Evolutionary conservation across 352 stramenopile genomes (phyloP).

Genomic region (Globisporangium radiosum): DNA sequence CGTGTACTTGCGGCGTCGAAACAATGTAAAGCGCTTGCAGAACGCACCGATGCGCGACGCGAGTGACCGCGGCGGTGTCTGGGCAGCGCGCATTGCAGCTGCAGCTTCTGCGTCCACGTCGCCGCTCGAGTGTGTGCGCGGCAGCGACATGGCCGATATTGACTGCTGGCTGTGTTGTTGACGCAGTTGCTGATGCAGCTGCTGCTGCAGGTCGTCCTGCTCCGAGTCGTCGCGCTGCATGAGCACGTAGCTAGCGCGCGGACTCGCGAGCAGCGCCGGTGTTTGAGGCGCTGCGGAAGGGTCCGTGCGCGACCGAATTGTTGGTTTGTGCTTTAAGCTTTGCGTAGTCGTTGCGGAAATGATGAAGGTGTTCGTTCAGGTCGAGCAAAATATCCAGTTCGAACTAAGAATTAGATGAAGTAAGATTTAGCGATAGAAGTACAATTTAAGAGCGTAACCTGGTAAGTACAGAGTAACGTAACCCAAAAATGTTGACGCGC

Average conservation of each 20-base stretch:
- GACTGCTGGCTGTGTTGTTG: not conserved
- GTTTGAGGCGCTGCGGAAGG: not conserved
- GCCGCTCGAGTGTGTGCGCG: not conserved
- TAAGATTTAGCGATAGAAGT: too few relatives aligned
- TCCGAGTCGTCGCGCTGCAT: constrained; percentile 2
- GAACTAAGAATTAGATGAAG: too few relatives aligned
- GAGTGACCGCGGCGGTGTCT: not conserved
- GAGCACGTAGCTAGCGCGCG: constrained; percentile 8
- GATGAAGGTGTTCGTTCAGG: too few relatives aligned
- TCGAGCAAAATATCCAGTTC: too few relatives aligned
- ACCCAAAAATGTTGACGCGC: too few relatives aligned
- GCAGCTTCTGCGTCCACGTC: not conserved
- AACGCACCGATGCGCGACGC: not conserved
- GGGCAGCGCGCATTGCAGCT: not conserved
- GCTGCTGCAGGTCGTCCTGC: not conserved
- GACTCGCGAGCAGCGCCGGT: constrained; percentile 5
- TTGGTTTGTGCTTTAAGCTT: not conserved
- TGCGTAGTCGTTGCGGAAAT: too few relatives aligned
- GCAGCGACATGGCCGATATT: not conserved
- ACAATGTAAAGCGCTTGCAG: constrained; percentile 1
- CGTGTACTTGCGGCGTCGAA: constrained; percentile 4
- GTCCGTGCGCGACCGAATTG: not conserved
- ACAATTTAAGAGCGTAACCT: too few relatives aligned
- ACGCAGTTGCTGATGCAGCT: not conserved
- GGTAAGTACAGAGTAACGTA: too few relatives aligned